Evolutionary conservation across 192 early-diverging fungal species (phyloP).

Genomic region (Rhizophlyctis rosea): DNA sequence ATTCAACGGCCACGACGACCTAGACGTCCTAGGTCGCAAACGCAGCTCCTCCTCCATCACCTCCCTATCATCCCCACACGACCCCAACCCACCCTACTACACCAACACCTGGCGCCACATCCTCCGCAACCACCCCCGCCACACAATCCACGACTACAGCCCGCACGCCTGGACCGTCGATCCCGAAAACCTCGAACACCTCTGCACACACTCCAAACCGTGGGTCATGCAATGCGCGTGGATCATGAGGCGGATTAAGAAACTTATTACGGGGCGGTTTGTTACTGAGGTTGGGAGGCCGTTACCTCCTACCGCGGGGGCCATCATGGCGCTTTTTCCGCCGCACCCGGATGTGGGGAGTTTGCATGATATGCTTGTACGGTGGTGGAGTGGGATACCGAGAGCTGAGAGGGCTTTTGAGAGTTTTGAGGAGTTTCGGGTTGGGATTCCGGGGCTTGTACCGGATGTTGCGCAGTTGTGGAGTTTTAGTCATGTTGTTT

Average conservation of each 20-base stretch:
- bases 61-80: too few relatives aligned
- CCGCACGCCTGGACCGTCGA: conserved; percentile 11
- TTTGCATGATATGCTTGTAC: conserved; percentile 14
- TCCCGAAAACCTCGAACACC: conserved; percentile 1
- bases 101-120: conserved; percentile 14
- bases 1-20: too few relatives aligned
- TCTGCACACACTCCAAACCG: conserved; percentile 15
- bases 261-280: too few relatives aligned
- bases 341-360: conserved; percentile 9
- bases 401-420: conserved; percentile 14
- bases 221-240: conserved; percentile 20
- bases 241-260: conserved; percentile 12
- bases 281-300: neutral
- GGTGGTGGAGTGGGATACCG: conserved; percentile 19
- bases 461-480: conserved; percentile 21
- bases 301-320: conserved; percentile 17
- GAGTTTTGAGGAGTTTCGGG: conserved; percentile 7
- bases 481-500: conserved; percentile 14
- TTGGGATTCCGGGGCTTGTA: conserved; percentile 14
- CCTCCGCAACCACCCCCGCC: conserved; percentile 5
- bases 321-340: conserved; percentile 7
- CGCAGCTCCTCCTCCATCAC: neutral
- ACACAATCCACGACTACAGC: conserved; percentile 17
- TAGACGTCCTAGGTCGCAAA: neutral
- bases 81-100: too few relatives aligned